Conservation (phyloP, 108 stramenopile species). For the Cylindrotheca fusiformis region DNA sequence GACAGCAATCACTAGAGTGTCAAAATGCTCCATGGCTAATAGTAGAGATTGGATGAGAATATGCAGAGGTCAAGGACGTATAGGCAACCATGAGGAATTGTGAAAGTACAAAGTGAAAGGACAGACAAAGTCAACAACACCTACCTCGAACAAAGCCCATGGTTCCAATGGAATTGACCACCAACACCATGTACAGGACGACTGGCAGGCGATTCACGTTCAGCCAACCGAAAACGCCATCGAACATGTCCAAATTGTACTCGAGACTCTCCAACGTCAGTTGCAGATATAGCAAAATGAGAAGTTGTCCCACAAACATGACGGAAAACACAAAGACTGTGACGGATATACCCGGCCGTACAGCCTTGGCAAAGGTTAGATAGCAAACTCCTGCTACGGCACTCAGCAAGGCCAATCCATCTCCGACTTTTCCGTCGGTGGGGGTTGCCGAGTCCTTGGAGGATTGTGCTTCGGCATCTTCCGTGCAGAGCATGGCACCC, state of each 20-base stretch:
- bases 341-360: conserved; percentile 33
- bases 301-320: conserved; percentile 40
- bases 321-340: conserved; percentile 57
- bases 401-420: conserved; percentile 44
- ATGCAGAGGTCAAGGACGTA: too few species aligned
- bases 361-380: conserved; percentile 51
- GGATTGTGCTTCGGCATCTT: conserved; percentile 19
- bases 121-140: too few species aligned
- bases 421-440: conserved; percentile 36
- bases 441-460: background rate
- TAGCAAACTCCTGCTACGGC: conserved; percentile 28
- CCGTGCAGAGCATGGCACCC: conserved; percentile 59
- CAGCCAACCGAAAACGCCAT: conserved; percentile 59
- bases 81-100: too few species aligned
- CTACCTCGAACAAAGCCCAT: conserved; percentile 51
- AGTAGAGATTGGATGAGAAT: too few species aligned
- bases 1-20: conserved; percentile 47
- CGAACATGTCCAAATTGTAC: conserved; percentile 25
- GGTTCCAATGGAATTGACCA: conserved; percentile 57
- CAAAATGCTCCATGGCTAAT: conserved; percentile 61
- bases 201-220: conserved; percentile 42
- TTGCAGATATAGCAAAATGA: conserved; percentile 31
- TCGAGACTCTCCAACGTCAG: conserved; percentile 14
- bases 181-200: conserved; percentile 45
- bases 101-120: too few species aligned